These are phyloP conservation scores for Phytophthora foliorum DNA, from an alignment of 352 stramenopile species.

Conservation along the genomic window DNA sequence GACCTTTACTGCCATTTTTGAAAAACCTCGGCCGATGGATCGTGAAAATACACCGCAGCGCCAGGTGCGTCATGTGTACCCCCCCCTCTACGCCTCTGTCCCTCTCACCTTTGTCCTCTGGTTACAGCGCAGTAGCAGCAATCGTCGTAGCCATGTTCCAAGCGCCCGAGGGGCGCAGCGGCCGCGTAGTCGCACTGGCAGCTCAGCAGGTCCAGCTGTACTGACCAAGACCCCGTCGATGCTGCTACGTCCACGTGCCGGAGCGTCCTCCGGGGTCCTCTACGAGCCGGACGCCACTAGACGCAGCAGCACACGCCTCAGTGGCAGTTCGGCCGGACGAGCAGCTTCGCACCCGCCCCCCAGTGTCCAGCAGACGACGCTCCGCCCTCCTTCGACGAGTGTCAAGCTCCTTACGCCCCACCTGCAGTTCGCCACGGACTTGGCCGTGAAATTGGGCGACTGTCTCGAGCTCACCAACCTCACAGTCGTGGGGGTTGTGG, in stretches of 20 bases:
- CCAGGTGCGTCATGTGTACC: slow-evolving; percentile 33
- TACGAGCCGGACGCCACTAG: slow-evolving; percentile 32
- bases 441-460: slow-evolving; percentile 55
- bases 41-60: slow-evolving; percentile 78
- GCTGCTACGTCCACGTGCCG: slow-evolving; percentile 35
- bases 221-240: slow-evolving; percentile 59
- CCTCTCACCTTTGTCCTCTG: slow-evolving; percentile 2
- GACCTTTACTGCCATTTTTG: neutral
- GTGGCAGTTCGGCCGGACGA: too few species aligned
- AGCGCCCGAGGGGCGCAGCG: slow-evolving; percentile 31
- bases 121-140: slow-evolving; percentile 40
- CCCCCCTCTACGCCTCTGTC: slow-evolving; percentile 1
- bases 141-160: slow-evolving; percentile 22
- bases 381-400: slow-evolving; percentile 37
- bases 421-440: slow-evolving; percentile 74
- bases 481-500: slow-evolving; percentile 73
- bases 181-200: slow-evolving; percentile 42
- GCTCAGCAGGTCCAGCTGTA: slow-evolving; percentile 15
- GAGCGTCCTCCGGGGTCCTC: slow-evolving; percentile 26
- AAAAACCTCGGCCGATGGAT: too few species aligned
- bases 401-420: slow-evolving; percentile 70
- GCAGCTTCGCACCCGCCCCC: slow-evolving; percentile 16
- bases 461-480: slow-evolving; percentile 79
- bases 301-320: too few species aligned
- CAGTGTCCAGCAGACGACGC: slow-evolving; percentile 27